Evolutionary conservation across 495 filamentous ascomycete genomes (phyloP).

Genomic region (Lentithecium fluviatile): DNA sequence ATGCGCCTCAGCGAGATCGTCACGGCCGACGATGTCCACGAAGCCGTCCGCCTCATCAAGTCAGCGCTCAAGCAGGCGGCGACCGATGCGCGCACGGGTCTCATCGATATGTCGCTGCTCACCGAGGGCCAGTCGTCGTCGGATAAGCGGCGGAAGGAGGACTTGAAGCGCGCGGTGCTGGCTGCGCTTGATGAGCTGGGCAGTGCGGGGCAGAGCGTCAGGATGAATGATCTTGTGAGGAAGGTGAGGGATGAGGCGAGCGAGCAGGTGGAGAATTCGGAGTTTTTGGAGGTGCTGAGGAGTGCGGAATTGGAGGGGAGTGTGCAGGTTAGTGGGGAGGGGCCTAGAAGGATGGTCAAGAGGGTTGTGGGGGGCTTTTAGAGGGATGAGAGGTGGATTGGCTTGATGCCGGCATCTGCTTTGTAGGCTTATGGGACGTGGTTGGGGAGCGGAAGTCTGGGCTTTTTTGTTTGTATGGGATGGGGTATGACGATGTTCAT

Average conservation of each 20-base stretch:
- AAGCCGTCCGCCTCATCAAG: slow-evolving; percentile 89
- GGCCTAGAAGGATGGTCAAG: slow-evolving; percentile 75
- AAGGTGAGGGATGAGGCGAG: slow-evolving; percentile 73
- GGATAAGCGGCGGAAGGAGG: slow-evolving; percentile 75
- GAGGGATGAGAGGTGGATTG: too few species aligned
- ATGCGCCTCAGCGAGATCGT: slow-evolving; percentile 83
- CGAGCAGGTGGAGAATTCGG: slow-evolving; percentile 62
- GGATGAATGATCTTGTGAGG: slow-evolving; percentile 72
- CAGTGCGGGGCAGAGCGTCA: slow-evolving; percentile 58
- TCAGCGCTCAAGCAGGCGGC: slow-evolving; percentile 95
- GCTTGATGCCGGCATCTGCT: too few species aligned
- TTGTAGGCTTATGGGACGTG: too few species aligned
- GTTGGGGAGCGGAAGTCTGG: too few species aligned
- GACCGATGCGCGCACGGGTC: slow-evolving; percentile 83
- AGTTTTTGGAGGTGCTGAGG: slow-evolving; percentile 68
- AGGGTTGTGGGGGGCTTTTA: slow-evolving; percentile 60
- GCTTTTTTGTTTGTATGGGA: too few species aligned
- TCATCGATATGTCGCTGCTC: slow-evolving; percentile 94
- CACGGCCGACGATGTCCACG: slow-evolving; percentile 77
- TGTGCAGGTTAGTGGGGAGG: slow-evolving; percentile 80
- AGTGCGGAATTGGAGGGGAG: slow-evolving; percentile 80
- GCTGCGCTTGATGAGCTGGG: slow-evolving; percentile 74
- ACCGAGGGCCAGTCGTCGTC: slow-evolving; percentile 86
- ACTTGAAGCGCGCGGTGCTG: slow-evolving; percentile 79
- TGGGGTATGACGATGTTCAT: too few species aligned